These are phyloP conservation scores for Umbellularia californica DNA, from an alignment of 164 flowering plant genomes.

Conservation along the genomic window DNA sequence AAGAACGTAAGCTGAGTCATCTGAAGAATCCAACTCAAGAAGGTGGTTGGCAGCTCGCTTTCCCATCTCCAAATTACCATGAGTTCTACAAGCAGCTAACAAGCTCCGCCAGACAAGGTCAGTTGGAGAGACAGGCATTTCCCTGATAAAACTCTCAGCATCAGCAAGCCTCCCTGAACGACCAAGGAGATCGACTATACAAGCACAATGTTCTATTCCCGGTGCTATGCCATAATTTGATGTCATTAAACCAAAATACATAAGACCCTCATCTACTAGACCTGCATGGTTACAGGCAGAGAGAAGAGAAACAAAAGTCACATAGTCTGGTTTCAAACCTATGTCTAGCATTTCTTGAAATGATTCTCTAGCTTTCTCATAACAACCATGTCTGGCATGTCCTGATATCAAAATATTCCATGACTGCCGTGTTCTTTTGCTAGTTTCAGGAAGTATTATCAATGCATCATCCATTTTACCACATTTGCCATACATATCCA, in stretches of 20 bases:
- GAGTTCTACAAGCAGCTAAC: slow-evolving; percentile 63
- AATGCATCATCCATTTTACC: slow-evolving; percentile 58
- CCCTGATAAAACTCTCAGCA: slow-evolving; percentile 60
- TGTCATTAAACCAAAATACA: slow-evolving; percentile 53
- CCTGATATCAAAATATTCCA: slow-evolving; percentile 83
- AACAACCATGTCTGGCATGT: slow-evolving; percentile 67
- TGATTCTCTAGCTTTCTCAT: slow-evolving; percentile 48
- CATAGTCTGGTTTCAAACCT: slow-evolving; percentile 60
- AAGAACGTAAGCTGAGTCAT: slow-evolving; percentile 82
- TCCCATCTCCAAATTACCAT: slow-evolving; percentile 63
- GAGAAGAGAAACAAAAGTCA: slow-evolving; percentile 76
- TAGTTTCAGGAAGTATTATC: slow-evolving; percentile 42
- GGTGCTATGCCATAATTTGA: slow-evolving; percentile 41
- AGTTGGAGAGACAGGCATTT: slow-evolving; percentile 61
- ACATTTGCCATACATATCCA: slow-evolving; percentile 88
- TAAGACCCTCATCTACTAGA: slow-evolving; percentile 69
- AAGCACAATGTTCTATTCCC: slow-evolving; percentile 75
- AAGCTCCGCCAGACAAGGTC: slow-evolving; percentile 78
- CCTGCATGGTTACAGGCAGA: slow-evolving; percentile 90
- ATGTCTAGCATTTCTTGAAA: slow-evolving; percentile 59
- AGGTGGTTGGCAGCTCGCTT: slow-evolving; percentile 55
- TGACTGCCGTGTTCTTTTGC: slow-evolving; percentile 38
- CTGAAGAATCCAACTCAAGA: slow-evolving; percentile 54
- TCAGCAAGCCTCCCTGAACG: slow-evolving; percentile 69
- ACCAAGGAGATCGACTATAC: slow-evolving; percentile 80